Percentiles rank a stretch among this genome's conserved stretches.
These are phyloP conservation scores for Jatropha curcas DNA, from an alignment of 345 rosid genomes.

Conservation along the genomic window DNA sequence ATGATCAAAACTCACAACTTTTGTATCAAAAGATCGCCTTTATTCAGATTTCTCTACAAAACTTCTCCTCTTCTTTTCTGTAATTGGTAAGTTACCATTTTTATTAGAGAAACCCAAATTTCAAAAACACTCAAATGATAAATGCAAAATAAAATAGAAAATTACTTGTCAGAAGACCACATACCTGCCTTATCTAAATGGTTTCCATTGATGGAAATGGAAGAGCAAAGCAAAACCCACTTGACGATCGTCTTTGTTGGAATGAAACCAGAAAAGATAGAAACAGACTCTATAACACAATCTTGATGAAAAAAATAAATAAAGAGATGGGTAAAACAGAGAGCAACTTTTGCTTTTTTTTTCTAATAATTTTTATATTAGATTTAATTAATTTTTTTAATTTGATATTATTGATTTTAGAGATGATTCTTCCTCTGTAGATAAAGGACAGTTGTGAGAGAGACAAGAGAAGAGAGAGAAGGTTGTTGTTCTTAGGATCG, in stretches of 20 bases:
- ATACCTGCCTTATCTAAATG: constrained; percentile 45
- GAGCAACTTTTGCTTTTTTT: constrained; percentile 15
- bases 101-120: constrained; percentile 7
- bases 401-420: constrained; percentile 11
- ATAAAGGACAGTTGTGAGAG: constrained; percentile 4
- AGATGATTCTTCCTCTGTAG: constrained; percentile 18
- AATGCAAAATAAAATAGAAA: not conserved
- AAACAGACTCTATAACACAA: constrained; percentile 2
- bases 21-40: constrained; percentile 21
- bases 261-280: not conserved
- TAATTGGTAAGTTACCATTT: constrained; percentile 11
- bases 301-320: not conserved
- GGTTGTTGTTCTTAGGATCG: constrained; percentile 36
- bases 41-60: constrained; percentile 34
- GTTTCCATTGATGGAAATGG: constrained; percentile 39
- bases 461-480: constrained; percentile 3
- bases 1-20: constrained; percentile 43
- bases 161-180: constrained; percentile 8
- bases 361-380: constrained; percentile 3
- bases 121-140: constrained; percentile 12
- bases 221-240: constrained; percentile 23
- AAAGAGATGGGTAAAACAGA: constrained; percentile 15
- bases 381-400: not conserved
- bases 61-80: constrained; percentile 1
- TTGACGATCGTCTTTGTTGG: constrained; percentile 7